Percentiles rank a stretch among this genome's conserved stretches.
phyloP scores from a whole-genome alignment of 164 flowering plant genomes.

The Magnolia kwangsiensis region DNA sequence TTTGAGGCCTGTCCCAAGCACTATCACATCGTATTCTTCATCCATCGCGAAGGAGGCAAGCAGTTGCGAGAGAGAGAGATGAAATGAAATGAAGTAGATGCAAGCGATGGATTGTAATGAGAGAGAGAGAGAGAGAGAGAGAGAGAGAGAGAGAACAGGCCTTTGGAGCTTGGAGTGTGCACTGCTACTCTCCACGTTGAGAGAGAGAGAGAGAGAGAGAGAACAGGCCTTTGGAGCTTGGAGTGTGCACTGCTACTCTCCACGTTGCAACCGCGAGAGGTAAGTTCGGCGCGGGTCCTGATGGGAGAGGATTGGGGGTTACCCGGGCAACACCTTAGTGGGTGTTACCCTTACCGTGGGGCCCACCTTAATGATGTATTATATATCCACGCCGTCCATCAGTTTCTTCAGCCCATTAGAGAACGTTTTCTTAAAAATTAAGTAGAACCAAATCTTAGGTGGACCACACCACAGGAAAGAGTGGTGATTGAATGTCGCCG shows the following conservation, averaged over 20 bases:
- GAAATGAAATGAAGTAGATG: background rate
- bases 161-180: background rate
- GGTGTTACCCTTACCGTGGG: no score
- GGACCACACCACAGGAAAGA: no score
- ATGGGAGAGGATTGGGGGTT: background rate
- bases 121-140: background rate
- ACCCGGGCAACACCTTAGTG: no score
- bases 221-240: background rate
- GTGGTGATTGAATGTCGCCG: no score
- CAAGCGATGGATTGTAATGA: background rate
- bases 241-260: background rate
- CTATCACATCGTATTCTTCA: conserved; percentile 34
- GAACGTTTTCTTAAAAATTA: no score
- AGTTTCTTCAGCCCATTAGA: no score
- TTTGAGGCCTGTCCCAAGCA: conserved; percentile 29
- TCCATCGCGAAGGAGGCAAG: conserved; percentile 21
- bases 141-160: conserved; percentile 4
- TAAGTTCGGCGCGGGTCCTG: background rate
- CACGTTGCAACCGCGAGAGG: background rate
- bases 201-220: conserved; percentile 10
- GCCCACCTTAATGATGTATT: no score
- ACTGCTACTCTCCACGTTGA: background rate
- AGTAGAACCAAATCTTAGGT: no score
- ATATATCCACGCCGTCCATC: no score
- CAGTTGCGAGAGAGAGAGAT: conserved; percentile 1